Evolutionary conservation across 192 early-diverging fungal species (phyloP).

Genomic region (Backusella morwellensis): DNA sequence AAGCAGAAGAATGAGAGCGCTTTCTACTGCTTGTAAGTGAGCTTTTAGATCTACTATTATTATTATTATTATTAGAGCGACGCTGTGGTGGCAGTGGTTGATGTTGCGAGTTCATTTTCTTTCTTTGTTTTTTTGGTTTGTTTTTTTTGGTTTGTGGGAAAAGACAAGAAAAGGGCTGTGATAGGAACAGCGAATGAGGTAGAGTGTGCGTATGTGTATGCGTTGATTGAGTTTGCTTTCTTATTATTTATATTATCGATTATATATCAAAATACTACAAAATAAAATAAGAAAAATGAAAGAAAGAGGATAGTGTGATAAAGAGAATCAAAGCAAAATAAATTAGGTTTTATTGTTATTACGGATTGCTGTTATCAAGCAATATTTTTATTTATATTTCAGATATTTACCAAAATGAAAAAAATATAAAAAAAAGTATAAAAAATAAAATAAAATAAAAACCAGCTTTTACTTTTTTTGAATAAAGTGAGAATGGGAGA

Average conservation of each 20-base stretch:
- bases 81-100: background rate
- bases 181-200: background rate
- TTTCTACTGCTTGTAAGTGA: background rate
- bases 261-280: background rate
- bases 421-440: background rate
- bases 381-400: background rate
- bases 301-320: background rate
- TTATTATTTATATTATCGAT: background rate
- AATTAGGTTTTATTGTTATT: background rate
- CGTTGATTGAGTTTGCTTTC: background rate
- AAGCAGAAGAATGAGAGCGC: constrained; percentile 12
- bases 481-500: background rate
- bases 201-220: background rate
- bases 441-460: background rate
- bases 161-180: background rate
- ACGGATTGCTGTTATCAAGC: background rate
- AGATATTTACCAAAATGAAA: constrained; percentile 2
- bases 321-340: background rate
- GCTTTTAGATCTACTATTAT: background rate
- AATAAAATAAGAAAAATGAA: background rate
- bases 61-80: background rate
- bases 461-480: constrained; percentile 3
- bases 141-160: background rate
- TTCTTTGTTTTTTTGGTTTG: background rate
- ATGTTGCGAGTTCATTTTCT: background rate